Percentiles rank a stretch among this genome's conserved stretches.
phyloP scores from a whole-genome alignment of 2,329 filamentous ascomycete genomes.

The Penicillium sclerotigenum region DNA sequence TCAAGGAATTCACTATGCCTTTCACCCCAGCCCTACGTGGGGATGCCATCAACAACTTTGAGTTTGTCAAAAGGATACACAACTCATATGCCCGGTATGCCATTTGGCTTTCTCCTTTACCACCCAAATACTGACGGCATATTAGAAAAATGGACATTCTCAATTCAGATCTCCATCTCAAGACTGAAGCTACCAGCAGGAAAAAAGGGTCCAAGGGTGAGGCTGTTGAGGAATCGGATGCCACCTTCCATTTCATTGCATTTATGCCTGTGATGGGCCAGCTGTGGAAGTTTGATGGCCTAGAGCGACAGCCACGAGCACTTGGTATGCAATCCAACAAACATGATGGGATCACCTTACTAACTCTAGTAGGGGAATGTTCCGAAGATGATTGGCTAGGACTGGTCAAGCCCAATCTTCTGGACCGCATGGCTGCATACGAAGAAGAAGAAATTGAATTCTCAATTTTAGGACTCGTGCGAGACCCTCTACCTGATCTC shows the following conservation, averaged over 20 bases:
- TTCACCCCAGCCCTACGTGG: constrained; percentile 73
- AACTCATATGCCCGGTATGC: constrained; percentile 76
- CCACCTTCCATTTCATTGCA: constrained; percentile 81
- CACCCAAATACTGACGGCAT: neutral
- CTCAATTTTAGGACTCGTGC: constrained; percentile 71
- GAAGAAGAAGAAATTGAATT: constrained; percentile 67
- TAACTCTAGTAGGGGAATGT: constrained; percentile 37
- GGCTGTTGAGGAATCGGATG: constrained; percentile 53
- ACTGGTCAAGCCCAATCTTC: constrained; percentile 62
- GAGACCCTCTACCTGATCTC: constrained; percentile 58
- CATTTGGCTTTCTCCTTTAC: neutral
- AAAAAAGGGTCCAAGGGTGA: constrained; percentile 39
- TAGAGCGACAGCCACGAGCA: constrained; percentile 67
- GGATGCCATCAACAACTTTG: constrained; percentile 68
- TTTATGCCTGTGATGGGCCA: constrained; percentile 73
- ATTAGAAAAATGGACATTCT: constrained; percentile 70
- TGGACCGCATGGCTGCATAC: constrained; percentile 64
- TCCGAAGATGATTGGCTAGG: constrained; percentile 62
- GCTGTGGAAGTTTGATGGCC: constrained; percentile 86
- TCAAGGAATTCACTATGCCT: constrained; percentile 68
- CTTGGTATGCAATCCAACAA: constrained; percentile 47
- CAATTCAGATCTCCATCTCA: constrained; percentile 64
- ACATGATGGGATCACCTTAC: neutral
- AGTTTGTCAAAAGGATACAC: constrained; percentile 75
- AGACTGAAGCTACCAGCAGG: constrained; percentile 43